Evolutionary conservation across 2,329 filamentous ascomycete genomes (phyloP), one percentile per base, ranked within the genome.

Genomic region (Akanthomyces muscarius): DNA sequence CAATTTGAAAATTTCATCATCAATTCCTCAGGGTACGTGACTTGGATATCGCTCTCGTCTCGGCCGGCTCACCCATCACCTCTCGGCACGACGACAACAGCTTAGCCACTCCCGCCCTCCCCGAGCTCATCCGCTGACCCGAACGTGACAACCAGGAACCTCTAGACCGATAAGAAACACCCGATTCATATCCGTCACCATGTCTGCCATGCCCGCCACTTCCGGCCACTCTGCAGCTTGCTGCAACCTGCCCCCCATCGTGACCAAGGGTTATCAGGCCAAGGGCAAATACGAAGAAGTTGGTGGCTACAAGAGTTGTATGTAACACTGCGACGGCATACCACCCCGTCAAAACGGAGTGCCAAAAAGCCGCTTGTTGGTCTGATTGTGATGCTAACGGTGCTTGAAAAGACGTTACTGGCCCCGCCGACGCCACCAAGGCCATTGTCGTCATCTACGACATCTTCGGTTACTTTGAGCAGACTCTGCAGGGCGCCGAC

Each of bases 401-500:
- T 18, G 18, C n/a, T 61, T 3, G 30, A n/a, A 28, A 30, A 76
- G 82, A 85, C 66, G 77, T 82, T 56, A 80, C 78, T 10, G 79
- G 81, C 30, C 76, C 82, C 38, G 69, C 75, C 21, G 74, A 78
- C 57, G 78, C 81, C 23, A 78, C 73, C 61, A 87, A 85, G 75
- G 88, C 75, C 51, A 72, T 82, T 11, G 69, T 83, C 21, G 71
- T 76, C 63, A 71, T 83, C 63, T 81, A 80, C 69, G 81, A 83
- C 74, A 88, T 89, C 72, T 89, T 89, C 70, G 87, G 88, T 69
- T 87, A 88, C 82, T 89, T 84, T 70, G 83, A 85, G 28, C 89
- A 91, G 75, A 87, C 88, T 3, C 66, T 90, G 13, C 88, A 90
- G 73, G 89, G 88, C 28, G 86, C 86, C 66, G 89, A 91, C 69